Evolutionary conservation across 2,329 filamentous ascomycete species (phyloP), one percentile per base, ranked within the genome.

Genomic region (Trichoderma endophyticum): DNA sequence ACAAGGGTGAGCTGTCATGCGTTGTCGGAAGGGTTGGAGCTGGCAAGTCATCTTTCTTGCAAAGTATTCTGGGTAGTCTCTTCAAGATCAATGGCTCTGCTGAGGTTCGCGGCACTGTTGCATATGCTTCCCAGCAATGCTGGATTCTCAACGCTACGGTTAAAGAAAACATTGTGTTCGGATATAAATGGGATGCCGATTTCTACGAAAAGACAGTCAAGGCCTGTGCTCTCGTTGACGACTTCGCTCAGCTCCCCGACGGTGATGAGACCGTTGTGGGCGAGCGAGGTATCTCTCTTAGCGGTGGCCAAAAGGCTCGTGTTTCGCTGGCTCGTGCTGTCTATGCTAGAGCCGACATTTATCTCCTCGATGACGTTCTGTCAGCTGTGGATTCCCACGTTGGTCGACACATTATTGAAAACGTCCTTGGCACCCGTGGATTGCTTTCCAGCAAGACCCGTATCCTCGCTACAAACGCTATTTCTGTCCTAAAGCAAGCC

Each of bases 121-220:
- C 96, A 1, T 99, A 98, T 80, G 96, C 97, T 72, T 93, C 94
- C 18, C 97, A 99, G 81, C 91, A 93, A 77, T 86, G 94, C 24
- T 99, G 97, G 96, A 93, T 99, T 67, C 95, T 98, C 91, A 99
- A 99, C 79, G 96, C 96, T 9, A 97, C 93, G 34, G 95, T 99
- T 71, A 93, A 94, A 77, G 96, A 99, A 79, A 99, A 99, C 79
- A 97, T 99, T 76, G 87, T 98, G 5, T 99, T 99, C 78, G 96
- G 96, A 2, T 94, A 99, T 82, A 91, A 93, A 61, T 98, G 93
- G 86, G 95, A 99, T 81, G 91, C 95, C 6, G 88, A 91, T 34
- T 99, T 99, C 82, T 99, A 99, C 82, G 93, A 98, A 71, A 91
- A 93, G 78, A 98, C 95, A 0, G 87, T 99, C 65, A 91, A 93